Base-by-base conservation (phyloP, 345 rosid species). In the Euphorbia tirucalli region DNA sequence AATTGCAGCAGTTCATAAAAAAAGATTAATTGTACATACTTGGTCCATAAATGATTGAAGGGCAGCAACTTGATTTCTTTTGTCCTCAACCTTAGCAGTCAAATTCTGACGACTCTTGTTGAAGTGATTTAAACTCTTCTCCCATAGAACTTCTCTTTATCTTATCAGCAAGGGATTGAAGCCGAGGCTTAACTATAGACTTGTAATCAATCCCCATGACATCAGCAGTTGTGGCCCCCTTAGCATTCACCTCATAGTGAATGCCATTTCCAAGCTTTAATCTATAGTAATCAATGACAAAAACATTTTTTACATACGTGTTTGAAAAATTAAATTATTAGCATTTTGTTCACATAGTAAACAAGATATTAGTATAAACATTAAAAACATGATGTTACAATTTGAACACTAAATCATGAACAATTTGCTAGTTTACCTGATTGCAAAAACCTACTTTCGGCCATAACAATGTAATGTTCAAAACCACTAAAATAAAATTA, bases 151-250 rank as follows among this genome's bases (percentile, higher is more conserved):
- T 79, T 78, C 70, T 85, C 74, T 88, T 93, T 59, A 83, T 72
- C 0, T 78, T 84, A 24, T 85, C 85, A 5, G 80, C 73, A 54
- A 78, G 74, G 27, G 85, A 82, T 73, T 79, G 79, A 11, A 93
- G 85, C 61, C 82, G 87, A 46, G 85, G 89, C 86, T 89, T 92
- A 54, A 91, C 76, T 25, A 74, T 71, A 28, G 83, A 77, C 72
- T 89, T 94, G 79, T 90, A 85, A 70, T 90, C 97, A 63, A 92
- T 66, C 32, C 98, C 97, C 89, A 90, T 83, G 48, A 93, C 89
- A 77, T 88, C 89, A 70, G 82, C 80, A 69, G 88, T 86, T 11
- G 80, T 74, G 66, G 85, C 73, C 15, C 93, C 98, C 37, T 80
- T 82, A 48, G 84, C 83, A 49, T 88, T 88, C 71, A 88, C 56